Evolutionary conservation across 257 asterid species (phyloP), one percentile per base, ranked within the genome.

Genomic region (Solanum clarkiae): DNA sequence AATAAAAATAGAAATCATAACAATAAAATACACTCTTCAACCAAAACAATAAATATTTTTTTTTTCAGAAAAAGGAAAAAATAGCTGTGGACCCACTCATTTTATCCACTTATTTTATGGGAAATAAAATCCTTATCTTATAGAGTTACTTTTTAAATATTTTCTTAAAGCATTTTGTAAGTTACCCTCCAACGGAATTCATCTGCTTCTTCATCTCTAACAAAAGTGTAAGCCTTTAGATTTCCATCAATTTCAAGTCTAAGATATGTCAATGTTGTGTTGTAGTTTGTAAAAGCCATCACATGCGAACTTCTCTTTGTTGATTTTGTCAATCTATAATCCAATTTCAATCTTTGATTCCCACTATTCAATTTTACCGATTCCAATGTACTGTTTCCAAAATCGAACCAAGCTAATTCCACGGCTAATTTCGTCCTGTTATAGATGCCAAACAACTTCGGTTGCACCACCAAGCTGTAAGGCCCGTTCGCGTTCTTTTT

Each of bases 241-340:
- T 87, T 88, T 44, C 93, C 93, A 53, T 91, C 92, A 1, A 92
- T 65, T 3, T 90, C 93, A 57, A 92, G 70, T 0, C 94, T 90
- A 32, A 92, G 90, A 72, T 85, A 92, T 8, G 93, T 86, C 0
- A 89, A 80, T n/a, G 91, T 85, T 36, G 85, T 83, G 18, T 91
- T 91, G 85, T 87, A 87, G 3, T 86, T 89, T 20, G 91, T 84
- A 81, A 60, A 55, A 0, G 86, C 85, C 22, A 90, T 8, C 60
- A 80, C 45, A 7, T 84, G 62, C 4, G 51, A 36, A 5, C 87
- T 87, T 22, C 29, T 60, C 3, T 77, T 47, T 7, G 65, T 26
- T 12, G 80, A 75, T 6, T 85, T 82, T 1, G 80, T 83, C 12
- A 87, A 83, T 49, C 54, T 65, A 85, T 74, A 88, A 2, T 45